Conservation (phyloP, 139 green algal genomes). For the Tetraselmis striata region DNA sequence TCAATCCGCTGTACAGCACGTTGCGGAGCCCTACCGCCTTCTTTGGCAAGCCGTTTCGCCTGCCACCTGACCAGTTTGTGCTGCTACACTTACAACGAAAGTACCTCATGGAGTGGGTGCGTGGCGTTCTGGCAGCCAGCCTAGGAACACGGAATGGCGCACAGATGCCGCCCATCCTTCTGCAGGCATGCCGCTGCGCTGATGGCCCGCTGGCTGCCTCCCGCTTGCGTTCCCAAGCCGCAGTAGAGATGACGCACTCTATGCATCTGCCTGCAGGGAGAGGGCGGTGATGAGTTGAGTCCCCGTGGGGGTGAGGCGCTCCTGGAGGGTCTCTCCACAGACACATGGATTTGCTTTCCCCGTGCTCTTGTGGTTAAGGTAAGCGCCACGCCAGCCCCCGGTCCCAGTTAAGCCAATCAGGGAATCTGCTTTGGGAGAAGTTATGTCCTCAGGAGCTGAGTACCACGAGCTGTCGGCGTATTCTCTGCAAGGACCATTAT, state of each 20-base stretch:
- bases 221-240: no score
- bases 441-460: no score
- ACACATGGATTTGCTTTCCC: not conserved
- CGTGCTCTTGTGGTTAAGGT: not conserved
- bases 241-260: no score
- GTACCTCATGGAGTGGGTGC: slow-evolving; percentile 79
- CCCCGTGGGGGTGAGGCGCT: not conserved
- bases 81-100: slow-evolving; percentile 64
- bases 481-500: not conserved
- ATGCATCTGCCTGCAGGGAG: no score
- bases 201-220: no score
- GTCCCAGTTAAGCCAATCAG: no score
- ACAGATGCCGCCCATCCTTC: slow-evolving; percentile 61
- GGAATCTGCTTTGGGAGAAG: no score
- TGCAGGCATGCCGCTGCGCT: slow-evolving; percentile 39
- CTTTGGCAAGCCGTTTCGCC: slow-evolving; percentile 29
- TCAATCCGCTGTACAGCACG: slow-evolving; percentile 68
- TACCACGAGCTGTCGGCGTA: no score
- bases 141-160: slow-evolving; percentile 8
- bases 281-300: no score
- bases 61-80: slow-evolving; percentile 48
- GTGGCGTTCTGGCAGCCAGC: slow-evolving; percentile 44
- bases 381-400: no score
- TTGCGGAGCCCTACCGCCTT: slow-evolving; percentile 13
- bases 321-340: not conserved